A percentile compares a stretch with the other conserved stretches of the same genome.
phyloP scores from a whole-genome alignment of 306 rosid genomes.

The Cicer arietinum region DNA sequence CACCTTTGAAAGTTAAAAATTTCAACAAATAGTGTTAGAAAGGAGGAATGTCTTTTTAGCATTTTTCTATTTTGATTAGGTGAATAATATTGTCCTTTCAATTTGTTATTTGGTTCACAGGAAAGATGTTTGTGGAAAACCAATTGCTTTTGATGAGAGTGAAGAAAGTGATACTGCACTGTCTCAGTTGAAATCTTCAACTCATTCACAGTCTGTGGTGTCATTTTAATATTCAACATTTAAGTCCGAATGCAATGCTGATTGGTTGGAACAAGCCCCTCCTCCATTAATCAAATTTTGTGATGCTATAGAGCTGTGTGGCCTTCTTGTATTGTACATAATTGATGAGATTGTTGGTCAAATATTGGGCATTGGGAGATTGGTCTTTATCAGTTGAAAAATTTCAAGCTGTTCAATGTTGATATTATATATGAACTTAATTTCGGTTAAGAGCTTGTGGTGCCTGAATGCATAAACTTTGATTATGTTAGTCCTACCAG shows the following conservation, averaged over 20 bases:
- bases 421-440: background rate
- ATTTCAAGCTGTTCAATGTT: conserved; percentile 22
- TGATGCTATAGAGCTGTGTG: conserved; percentile 30
- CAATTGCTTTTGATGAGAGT: conserved; percentile 63
- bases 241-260: conserved; percentile 39
- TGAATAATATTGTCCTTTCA: background rate
- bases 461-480: too few relatives aligned
- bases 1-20: conserved; percentile 1
- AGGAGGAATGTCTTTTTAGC: background rate
- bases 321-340: conserved; percentile 54
- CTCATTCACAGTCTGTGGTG: conserved; percentile 68
- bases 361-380: conserved; percentile 37
- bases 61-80: background rate
- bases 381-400: background rate
- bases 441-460: too few relatives aligned
- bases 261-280: conserved; percentile 36
- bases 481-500: too few relatives aligned
- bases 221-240: conserved; percentile 56
- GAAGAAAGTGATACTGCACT: conserved; percentile 81
- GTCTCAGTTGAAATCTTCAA: conserved; percentile 69
- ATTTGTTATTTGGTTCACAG: conserved; percentile 53
- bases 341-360: conserved; percentile 17
- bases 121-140: conserved; percentile 63
- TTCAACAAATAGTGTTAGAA: background rate
- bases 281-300: conserved; percentile 42